These are phyloP conservation scores for Globisporangium spinosum DNA, from an alignment of 352 stramenopile genomes.

Conservation along the genomic window DNA sequence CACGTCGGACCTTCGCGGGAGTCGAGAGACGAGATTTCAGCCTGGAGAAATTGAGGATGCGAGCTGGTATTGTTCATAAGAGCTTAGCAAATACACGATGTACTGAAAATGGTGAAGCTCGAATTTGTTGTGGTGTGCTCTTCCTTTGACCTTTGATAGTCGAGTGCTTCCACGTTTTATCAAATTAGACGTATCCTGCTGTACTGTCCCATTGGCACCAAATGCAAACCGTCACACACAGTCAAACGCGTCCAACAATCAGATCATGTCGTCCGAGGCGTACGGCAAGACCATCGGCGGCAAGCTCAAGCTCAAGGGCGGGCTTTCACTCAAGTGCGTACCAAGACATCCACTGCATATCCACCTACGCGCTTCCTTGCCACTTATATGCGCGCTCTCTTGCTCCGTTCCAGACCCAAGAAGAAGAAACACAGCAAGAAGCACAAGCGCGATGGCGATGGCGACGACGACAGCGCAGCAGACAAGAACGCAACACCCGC, in stretches of 20 bases:
- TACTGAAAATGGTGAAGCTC: no score
- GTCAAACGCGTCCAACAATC: no score
- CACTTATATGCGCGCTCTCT: not conserved
- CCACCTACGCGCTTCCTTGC: no score
- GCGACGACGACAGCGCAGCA: constrained; percentile 19
- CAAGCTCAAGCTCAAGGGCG: constrained; percentile 81
- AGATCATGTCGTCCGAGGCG: constrained; percentile 13
- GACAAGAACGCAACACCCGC: constrained; percentile 28
- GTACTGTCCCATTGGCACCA: no score
- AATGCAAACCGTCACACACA: no score
- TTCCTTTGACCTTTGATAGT: no score
- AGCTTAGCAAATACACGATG: no score
- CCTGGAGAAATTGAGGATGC: not conserved
- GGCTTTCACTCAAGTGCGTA: constrained; percentile 75
- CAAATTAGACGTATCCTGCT: no score
- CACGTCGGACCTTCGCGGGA: not conserved
- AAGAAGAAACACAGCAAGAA: constrained; percentile 56
- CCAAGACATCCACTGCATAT: no score
- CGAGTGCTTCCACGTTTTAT: no score
- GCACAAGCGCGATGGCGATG: constrained; percentile 40
- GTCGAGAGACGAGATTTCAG: not conserved
- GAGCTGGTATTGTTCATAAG: no score
- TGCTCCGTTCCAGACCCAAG: constrained; percentile 22
- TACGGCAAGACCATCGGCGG: constrained; percentile 74
- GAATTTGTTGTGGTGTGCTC: no score